Base-by-base conservation (phyloP, 2,329 filamentous ascomycete genomes). In the Rhynchosporium secalis region DNA sequence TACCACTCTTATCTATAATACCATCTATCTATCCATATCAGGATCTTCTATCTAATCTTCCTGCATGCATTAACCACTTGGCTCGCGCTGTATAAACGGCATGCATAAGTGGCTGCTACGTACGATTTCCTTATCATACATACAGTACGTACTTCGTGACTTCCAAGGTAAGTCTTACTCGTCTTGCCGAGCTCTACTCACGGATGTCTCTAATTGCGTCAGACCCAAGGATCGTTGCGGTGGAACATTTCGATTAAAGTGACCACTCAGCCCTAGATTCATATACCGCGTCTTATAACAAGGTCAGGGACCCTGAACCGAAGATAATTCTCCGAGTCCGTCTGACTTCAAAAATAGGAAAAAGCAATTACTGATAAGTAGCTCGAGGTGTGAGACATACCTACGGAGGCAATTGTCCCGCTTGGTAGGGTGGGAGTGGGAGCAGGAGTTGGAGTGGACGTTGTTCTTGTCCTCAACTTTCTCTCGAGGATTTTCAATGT, bases 171-270 rank as follows among this genome's bases (percentile, higher is more conserved):
- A 6, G 15, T 43, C 13, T n/a, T 43, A 36, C 9, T 36, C 33
- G 33, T 49, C n/a, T 29, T 28, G 8, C 33, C 38, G 20, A 10
- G 13, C 3, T 33, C 20, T 40, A 33, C 51, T 54, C 40, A 33
- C 36, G 28, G n/a, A 29, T 54, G 51, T 41, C 51, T 54, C 33
- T 41, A 33, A 54, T 54, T 26, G 51, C 51, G 51, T 54, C 51
- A 54, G 36, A 52, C 49, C 31, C 26, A n/a, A 10, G 51, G 20
- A 29, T 31, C 28, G n/a, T 26, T 6, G 40, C 51, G 36, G 36
- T 36, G 13, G 28, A 29, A 38, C 4, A 40, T 10, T 33, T 54
- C 51, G 5, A 54, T 54, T 12, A 10, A 20, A 28, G 26, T 54
- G 9, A 41, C 51, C 51, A 33, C 51, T 54, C 51, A 20, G 20